Conservation (phyloP, 371 early-diverging fungal genomes). For the Circinella umbellata region DNA sequence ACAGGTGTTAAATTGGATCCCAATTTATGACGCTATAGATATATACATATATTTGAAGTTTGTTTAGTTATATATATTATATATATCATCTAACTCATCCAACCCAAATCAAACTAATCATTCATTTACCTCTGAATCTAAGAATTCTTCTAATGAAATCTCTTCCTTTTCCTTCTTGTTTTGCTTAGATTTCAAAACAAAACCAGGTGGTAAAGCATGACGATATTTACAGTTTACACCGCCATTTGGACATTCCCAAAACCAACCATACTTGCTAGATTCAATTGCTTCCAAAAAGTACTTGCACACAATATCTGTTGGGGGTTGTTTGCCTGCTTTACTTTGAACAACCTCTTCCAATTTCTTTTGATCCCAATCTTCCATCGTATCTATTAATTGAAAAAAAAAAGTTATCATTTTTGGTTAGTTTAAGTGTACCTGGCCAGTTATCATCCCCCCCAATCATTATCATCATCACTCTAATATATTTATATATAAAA, state of each 20-base stretch:
- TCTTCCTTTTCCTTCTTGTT: constrained; percentile 78
- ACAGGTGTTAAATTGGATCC: constrained; percentile 95
- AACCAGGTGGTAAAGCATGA: constrained; percentile 98
- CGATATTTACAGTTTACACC: constrained; percentile 91
- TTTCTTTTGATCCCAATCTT: constrained; percentile 92
- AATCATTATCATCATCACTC: no score
- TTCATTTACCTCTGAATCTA: constrained; percentile 87
- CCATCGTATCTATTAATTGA: constrained; percentile 82
- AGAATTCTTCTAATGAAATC: constrained; percentile 94
- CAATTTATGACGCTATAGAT: constrained; percentile 87
- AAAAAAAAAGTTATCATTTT: no score
- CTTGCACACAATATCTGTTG: constrained; percentile 99
- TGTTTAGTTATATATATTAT: background rate
- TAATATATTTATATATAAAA: no score
- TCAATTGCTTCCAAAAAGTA: constrained; percentile 99
- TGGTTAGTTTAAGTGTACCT: no score
- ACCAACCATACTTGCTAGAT: constrained; percentile 95
- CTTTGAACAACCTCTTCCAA: constrained; percentile 87
- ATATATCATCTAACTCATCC: background rate
- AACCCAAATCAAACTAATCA: background rate
- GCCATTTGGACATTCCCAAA: constrained; percentile 98
- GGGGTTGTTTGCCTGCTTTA: constrained; percentile 87
- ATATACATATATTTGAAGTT: no score
- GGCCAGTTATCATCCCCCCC: no score
- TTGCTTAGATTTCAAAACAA: constrained; percentile 88